A percentile compares a stretch with the other conserved stretches of the same genome.
Evolutionary conservation across 495 filamentous ascomycete species (phyloP).

Genomic region (Lasiosphaeriaceae sp.): DNA sequence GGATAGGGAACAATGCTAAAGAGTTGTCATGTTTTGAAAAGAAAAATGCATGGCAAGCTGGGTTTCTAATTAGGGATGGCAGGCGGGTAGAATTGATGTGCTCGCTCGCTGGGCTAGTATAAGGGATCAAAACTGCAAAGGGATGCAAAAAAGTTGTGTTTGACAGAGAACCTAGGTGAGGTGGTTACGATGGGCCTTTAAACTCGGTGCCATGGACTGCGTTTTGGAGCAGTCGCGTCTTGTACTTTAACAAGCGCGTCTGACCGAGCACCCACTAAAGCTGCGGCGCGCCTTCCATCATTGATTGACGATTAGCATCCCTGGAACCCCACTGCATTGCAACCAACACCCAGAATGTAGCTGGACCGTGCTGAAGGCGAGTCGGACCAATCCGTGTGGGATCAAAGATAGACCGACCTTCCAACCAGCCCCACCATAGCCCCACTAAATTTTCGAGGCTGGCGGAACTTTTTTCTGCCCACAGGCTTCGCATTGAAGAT

Average conservation of each 20-base stretch:
- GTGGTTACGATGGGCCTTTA: background rate
- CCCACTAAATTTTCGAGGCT: constrained; percentile 22
- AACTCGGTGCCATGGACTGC: too few relatives aligned
- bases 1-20: too few relatives aligned
- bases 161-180: background rate
- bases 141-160: too few relatives aligned
- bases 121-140: too few relatives aligned
- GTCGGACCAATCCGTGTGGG: background rate
- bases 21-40: too few relatives aligned
- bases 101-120: too few relatives aligned
- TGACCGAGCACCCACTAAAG: background rate
- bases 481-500: constrained; percentile 8
- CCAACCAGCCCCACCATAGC: constrained; percentile 10
- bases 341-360: background rate
- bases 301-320: background rate
- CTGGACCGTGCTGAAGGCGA: background rate
- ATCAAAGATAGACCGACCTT: constrained; percentile 25
- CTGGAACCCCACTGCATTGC: background rate
- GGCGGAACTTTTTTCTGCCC: constrained; percentile 24
- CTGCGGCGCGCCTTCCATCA: constrained; percentile 11
- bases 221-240: background rate
- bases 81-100: too few relatives aligned
- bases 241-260: background rate
- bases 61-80: too few relatives aligned
- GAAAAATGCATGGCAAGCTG: too few relatives aligned